phyloP scores from a whole-genome alignment of 108 stramenopile species.

The Bacterosira constricta region DNA sequence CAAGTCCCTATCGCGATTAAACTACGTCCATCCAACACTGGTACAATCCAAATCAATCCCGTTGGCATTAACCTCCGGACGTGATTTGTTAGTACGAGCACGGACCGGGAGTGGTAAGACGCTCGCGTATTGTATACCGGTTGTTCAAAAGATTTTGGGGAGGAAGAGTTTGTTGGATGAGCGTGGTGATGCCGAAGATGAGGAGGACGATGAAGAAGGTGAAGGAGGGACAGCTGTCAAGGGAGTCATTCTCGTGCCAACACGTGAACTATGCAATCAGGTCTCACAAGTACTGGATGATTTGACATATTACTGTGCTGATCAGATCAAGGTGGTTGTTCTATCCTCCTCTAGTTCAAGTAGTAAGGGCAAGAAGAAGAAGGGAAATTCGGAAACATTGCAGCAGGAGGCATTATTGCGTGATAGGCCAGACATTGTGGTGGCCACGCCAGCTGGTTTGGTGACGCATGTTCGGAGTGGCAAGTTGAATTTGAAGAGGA shows the following conservation, averaged over 20 bases:
- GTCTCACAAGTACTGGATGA: slow-evolving; percentile 66
- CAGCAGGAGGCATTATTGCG: slow-evolving; percentile 80
- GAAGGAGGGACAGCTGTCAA: slow-evolving; percentile 44
- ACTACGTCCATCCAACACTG: slow-evolving; percentile 77
- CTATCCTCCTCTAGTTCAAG: slow-evolving; percentile 51
- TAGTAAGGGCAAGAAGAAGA: slow-evolving; percentile 45
- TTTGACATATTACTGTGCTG: slow-evolving; percentile 93
- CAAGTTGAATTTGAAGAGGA: slow-evolving; percentile 54
- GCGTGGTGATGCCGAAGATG: slow-evolving; percentile 25
- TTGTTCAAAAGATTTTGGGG: slow-evolving; percentile 90
- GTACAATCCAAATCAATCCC: slow-evolving; percentile 88
- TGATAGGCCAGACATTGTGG: slow-evolving; percentile 76
- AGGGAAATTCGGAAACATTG: slow-evolving; percentile 44
- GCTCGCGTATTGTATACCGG: slow-evolving; percentile 90
- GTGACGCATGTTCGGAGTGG: slow-evolving; percentile 74
- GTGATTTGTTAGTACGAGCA: slow-evolving; percentile 93
- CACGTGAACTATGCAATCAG: slow-evolving; percentile 96
- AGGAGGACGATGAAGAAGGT: slow-evolving; percentile 7
- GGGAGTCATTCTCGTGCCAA: slow-evolving; percentile 95
- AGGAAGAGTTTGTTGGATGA: slow-evolving; percentile 50
- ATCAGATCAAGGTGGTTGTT: slow-evolving; percentile 74
- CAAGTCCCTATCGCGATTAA: slow-evolving; percentile 80
- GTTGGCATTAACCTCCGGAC: slow-evolving; percentile 78
- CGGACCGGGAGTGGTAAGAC: slow-evolving; percentile 98
- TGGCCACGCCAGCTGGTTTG: slow-evolving; percentile 79